Evolutionary conservation across 192 early-diverging fungal genomes (phyloP).

Genomic region (Rhizoclosmatium sp.): DNA sequence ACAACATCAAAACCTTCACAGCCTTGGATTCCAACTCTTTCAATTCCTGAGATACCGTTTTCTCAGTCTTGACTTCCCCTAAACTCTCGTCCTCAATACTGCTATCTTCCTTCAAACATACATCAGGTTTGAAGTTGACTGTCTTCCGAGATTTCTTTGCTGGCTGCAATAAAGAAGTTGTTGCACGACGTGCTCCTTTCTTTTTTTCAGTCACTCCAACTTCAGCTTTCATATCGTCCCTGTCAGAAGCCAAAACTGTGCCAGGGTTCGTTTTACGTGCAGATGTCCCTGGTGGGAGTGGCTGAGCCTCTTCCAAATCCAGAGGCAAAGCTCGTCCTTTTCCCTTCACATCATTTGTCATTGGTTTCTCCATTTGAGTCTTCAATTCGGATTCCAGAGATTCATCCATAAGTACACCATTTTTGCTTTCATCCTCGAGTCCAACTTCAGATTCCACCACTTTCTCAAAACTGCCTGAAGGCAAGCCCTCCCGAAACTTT

Average conservation of each 20-base stretch:
- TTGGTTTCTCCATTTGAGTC: neutral
- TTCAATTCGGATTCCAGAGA: neutral
- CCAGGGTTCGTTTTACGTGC: neutral
- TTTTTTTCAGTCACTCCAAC: too few species aligned
- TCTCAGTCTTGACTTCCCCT: neutral
- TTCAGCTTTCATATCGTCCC: neutral
- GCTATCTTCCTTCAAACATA: neutral
- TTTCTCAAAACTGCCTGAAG: neutral
- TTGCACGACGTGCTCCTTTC: too few species aligned
- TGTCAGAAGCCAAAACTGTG: neutral
- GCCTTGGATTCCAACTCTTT: neutral
- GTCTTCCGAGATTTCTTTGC: too few species aligned
- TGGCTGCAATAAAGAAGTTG: too few species aligned
- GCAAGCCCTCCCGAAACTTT: slow-evolving; percentile 22
- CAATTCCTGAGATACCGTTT: neutral
- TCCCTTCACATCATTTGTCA: neutral
- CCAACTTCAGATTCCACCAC: neutral
- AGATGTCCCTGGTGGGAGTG: neutral
- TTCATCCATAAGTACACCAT: neutral
- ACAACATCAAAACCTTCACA: slow-evolving; percentile 34
- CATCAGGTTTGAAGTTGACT: neutral
- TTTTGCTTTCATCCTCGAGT: neutral
- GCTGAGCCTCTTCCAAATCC: neutral
- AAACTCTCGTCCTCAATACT: too few species aligned
- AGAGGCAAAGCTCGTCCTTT: neutral